Conservation (phyloP, 768 basidiomycete species). For the Boletus coccyginus region DNA sequence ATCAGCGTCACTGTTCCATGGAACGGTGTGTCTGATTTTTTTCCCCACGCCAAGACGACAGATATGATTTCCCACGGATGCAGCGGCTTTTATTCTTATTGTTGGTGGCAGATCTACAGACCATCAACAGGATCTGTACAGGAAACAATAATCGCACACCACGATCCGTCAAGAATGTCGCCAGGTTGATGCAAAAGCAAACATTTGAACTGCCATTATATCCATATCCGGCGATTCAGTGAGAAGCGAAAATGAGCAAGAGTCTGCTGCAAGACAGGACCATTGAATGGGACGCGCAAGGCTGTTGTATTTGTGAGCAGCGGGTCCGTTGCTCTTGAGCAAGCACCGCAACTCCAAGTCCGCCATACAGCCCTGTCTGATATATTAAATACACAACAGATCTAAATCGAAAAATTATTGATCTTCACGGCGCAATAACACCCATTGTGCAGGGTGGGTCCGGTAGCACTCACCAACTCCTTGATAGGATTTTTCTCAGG, state of each 20-base stretch:
- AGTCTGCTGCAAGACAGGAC: too few species aligned
- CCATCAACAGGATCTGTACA: too few species aligned
- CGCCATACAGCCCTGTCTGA: background rate
- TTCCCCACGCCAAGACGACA: background rate
- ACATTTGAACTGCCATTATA: background rate
- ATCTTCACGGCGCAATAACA: background rate
- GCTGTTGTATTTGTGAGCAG: background rate
- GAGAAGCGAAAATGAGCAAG: background rate
- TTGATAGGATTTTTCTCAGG: too few species aligned
- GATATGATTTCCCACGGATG: too few species aligned
- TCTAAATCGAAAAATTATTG: background rate
- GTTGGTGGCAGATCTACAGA: too few species aligned
- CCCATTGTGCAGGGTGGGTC: too few species aligned
- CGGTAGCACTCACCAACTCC: too few species aligned
- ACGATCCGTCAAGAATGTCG: background rate
- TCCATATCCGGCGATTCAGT: background rate
- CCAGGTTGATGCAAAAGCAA: background rate
- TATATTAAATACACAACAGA: background rate
- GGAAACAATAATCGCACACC: background rate
- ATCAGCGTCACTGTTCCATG: background rate
- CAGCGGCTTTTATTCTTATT: too few species aligned
- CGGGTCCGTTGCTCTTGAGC: too few species aligned
- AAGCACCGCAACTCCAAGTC: background rate
- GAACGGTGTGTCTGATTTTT: background rate
- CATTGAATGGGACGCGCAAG: background rate